phyloP scores from a whole-genome alignment of 805 yeast genomes.

The Maudiozyma barnettii region DNA sequence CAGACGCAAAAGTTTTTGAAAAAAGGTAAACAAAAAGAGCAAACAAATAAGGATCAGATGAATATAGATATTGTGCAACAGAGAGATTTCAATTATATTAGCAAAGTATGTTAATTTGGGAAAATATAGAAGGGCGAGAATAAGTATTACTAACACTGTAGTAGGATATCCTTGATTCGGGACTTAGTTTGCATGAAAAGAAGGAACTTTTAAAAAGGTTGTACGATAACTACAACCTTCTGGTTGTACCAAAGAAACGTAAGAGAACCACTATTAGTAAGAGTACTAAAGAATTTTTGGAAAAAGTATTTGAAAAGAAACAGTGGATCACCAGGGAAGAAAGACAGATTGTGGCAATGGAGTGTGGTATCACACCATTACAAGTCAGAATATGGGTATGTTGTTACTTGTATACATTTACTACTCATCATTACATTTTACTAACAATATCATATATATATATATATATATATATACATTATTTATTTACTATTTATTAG shows the following conservation, averaged over 20 bases:
- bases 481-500: conserved; percentile 4
- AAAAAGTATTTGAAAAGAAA: conserved; percentile 1
- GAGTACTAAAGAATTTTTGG: too few relatives aligned
- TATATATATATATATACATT: not conserved
- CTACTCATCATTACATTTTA: too few relatives aligned
- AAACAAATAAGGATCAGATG: not conserved
- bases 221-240: not conserved
- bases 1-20: not conserved
- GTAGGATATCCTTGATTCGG: not conserved
- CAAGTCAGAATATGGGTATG: conserved; percentile 1
- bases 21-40: not conserved
- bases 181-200: not conserved
- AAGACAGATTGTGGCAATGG: conserved; percentile 1
- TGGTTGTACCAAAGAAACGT: not conserved
- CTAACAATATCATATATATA: too few relatives aligned
- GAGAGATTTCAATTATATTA: not conserved
- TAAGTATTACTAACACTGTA: not conserved
- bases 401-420: too few relatives aligned
- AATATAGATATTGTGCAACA: not conserved
- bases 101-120: not conserved
- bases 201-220: not conserved
- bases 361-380: conserved; percentile 1
- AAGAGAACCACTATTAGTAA: not conserved
- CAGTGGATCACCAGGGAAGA: conserved; percentile 1
- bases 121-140: not conserved